Evolutionary conservation across 2,329 filamentous ascomycete species (phyloP), one percentile per base, ranked within the genome.

Genomic region (Microdochium paspali): DNA sequence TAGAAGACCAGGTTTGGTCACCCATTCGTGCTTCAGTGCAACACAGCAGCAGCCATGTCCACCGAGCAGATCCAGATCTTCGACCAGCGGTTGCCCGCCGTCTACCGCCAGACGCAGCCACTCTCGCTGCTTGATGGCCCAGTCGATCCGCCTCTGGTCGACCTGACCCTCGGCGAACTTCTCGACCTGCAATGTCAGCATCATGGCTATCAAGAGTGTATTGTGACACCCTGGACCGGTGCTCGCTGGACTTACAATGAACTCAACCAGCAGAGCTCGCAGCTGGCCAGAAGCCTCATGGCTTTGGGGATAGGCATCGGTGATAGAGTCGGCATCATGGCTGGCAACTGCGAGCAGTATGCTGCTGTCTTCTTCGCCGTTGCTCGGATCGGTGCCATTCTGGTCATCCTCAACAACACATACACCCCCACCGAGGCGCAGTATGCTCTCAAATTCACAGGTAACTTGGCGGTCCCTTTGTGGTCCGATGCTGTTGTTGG

Each of bases 391-490:
- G 82, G 83, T 10, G 81, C 77, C 44, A 80, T 85, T 43, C 70
- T 90, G 46, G 85, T 90, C 24, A 87, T 90, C 42, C 69, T 90
- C 54, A 90, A 90, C 67, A 90, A 89, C 66, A 90, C 85, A 0
- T 90, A 90, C 61, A 90, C 86, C 1, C 74, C 82, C 2, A 78
- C 76, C 1, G 86, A 90, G 65, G 80, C 84, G 44, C 74, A 81
- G 60, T 84, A 85, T 62, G 86, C 83, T 10, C 64, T 90, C 24
- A 74, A 76, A 47, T 87, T 89, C 58, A 81, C 84, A 15, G 80
- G 82, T 84, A 65, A 54, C 70, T 61, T 18, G 21, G 15, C 35
- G 10, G 13, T 9, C 35, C 20, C 35, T 10, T 40, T 40, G 9
- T 40, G 9, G 10, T 7, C 10, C 18, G 40, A 18, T 21, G 9